Evolutionary conservation across 108 stramenopile genomes (phyloP).

Genomic region (Cyclotella choctawhatcheeana): DNA sequence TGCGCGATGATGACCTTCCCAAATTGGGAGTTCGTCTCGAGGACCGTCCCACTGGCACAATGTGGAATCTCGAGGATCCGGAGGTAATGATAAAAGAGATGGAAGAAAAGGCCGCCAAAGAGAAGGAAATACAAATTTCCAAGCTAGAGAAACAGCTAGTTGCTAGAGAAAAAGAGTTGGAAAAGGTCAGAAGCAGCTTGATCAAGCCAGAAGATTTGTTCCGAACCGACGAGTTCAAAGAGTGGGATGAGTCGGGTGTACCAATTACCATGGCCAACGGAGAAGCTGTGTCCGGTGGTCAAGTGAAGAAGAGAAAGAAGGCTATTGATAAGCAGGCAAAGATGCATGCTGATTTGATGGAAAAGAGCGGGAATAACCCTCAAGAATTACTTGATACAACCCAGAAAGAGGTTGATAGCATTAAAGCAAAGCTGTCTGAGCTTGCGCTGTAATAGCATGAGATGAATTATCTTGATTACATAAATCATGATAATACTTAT

Average conservation of each 20-base stretch:
- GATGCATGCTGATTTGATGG: constrained; percentile 49
- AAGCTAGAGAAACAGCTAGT: constrained; percentile 61
- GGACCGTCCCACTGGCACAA: constrained; percentile 80
- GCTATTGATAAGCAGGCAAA: constrained; percentile 55
- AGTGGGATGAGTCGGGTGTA: constrained; percentile 59
- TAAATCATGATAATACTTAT: no score
- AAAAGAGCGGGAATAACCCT: constrained; percentile 47
- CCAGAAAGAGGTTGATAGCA: constrained; percentile 44
- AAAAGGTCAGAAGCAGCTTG: constrained; percentile 54
- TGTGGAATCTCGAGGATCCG: constrained; percentile 95
- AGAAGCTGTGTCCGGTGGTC: constrained; percentile 48
- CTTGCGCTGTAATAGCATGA: constrained; percentile 37
- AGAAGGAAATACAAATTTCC: constrained; percentile 50
- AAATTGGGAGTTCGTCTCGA: constrained; percentile 92
- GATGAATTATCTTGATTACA: background rate
- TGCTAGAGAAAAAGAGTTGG: constrained; percentile 53
- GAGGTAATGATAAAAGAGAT: constrained; percentile 77
- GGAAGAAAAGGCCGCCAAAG: constrained; percentile 69
- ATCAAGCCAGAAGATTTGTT: constrained; percentile 54
- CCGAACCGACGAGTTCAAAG: constrained; percentile 59
- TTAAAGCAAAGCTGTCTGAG: constrained; percentile 41
- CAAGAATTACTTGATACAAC: constrained; percentile 48
- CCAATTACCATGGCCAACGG: constrained; percentile 52
- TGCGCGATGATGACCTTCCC: constrained; percentile 90
- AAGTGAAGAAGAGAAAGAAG: constrained; percentile 58